Base-by-base conservation (phyloP, 2,329 filamentous ascomycete genomes). In the Nemania sp. region DNA sequence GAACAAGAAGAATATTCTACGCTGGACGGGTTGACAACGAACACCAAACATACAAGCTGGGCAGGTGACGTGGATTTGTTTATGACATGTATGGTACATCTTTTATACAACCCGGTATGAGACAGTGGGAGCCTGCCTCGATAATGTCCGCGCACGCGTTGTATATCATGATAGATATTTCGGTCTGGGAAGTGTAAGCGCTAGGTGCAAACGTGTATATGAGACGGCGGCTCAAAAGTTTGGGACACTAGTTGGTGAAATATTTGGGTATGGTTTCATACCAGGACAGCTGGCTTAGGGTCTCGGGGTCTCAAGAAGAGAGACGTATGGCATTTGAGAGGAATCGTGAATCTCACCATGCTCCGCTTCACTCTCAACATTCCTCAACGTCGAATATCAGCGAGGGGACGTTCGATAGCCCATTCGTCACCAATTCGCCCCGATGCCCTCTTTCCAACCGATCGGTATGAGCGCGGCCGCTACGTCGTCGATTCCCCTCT, bases 381-480 rank as follows among this genome's bases (percentile, higher is more conserved):
- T 7, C 25, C 25, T 29, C 7, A 7, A 3, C 25, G 25, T 29
- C 7, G 25, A 29, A 29, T 29, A 29, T 29, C 25, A 32, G 39
- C 13, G 11, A 52, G 12, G 32, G 10, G 12, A 40, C 20, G 4
- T 2, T 39, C 2, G 20, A 15, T n/a, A 60, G 60, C 59, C 47
- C 57, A 57, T 60, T n/a, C 32, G 29, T 62, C 45, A 68, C 60
- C 54, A 68, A 47, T 54, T 63, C 17, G 78, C 80, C 2, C 81
- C 81, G 25, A 78, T 66, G 1, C 82, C 82, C 60, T 91, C 89
- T 69, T 81, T 85, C 91, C 91, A 96, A 2, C 92, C 92, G 54
- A 95, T 83, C 0, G 93, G 93, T 75, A 98, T 85, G 76, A 99
- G 74, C 10, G 92, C 94, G 2, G 92, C 94, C 29, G 92, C 94